Evolutionary conservation across 495 filamentous ascomycete genomes (phyloP).

Genomic region (Aspergillus nanangensis): DNA sequence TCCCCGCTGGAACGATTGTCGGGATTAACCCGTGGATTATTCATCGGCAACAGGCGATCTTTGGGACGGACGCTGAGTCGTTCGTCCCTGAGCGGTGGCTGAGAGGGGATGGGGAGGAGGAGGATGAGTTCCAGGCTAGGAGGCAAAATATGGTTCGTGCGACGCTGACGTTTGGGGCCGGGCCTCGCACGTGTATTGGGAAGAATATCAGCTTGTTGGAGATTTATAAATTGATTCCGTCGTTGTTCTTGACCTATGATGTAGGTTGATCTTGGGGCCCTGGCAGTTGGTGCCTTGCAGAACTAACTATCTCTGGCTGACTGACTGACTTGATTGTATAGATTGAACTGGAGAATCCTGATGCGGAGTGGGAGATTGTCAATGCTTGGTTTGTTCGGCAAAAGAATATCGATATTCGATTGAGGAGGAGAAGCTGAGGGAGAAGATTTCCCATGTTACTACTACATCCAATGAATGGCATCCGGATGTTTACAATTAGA

Average conservation of each 20-base stretch:
- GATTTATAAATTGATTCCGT: conserved; percentile 76
- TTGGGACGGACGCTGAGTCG: conserved; percentile 52
- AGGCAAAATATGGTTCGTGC: conserved; percentile 53
- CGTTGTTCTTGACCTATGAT: conserved; percentile 35
- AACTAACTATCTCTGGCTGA: too few relatives aligned
- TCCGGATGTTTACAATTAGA: too few relatives aligned
- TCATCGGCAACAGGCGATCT: conserved; percentile 53
- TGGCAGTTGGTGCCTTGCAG: too few relatives aligned
- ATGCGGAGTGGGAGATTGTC: conserved; percentile 21
- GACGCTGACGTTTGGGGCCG: conserved; percentile 64
- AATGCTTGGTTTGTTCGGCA: conserved; percentile 33
- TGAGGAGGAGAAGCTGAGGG: too few relatives aligned
- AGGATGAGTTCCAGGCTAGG: not conserved
- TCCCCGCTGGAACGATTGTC: conserved; percentile 61
- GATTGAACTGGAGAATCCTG: conserved; percentile 22
- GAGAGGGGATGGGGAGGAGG: conserved; percentile 28
- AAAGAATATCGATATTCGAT: conserved; percentile 21
- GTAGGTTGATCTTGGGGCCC: too few relatives aligned
- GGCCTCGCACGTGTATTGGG: conserved; percentile 60
- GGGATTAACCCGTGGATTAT: conserved; percentile 51
- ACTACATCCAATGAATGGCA: too few relatives aligned
- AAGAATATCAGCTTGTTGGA: conserved; percentile 75
- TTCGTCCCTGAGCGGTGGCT: conserved; percentile 61
- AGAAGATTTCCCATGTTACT: too few relatives aligned
- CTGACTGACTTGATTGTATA: conserved; percentile 1